phyloP scores from a whole-genome alignment of 768 basidiomycete species.

The Termitomyces sp. region DNA sequence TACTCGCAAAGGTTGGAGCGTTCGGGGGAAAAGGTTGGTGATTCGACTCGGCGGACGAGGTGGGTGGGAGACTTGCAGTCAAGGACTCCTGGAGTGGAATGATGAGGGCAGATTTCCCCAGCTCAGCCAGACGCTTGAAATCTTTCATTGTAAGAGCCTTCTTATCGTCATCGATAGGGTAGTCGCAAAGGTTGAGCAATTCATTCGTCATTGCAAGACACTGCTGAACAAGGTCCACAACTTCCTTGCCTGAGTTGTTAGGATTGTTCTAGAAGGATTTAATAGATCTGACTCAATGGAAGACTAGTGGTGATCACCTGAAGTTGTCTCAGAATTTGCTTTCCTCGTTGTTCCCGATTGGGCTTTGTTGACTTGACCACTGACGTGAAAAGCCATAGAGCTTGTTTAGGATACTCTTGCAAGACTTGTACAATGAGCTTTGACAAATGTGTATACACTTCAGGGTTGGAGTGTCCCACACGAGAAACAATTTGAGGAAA shows the following conservation, averaged over 20 bases:
- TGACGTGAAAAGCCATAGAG: conserved; percentile 88
- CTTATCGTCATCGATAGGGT: conserved; percentile 37
- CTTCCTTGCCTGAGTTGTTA: conserved; percentile 31
- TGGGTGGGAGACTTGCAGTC: conserved; percentile 82
- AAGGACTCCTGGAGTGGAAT: conserved; percentile 93
- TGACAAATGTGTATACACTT: conserved; percentile 57
- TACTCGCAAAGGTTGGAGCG: conserved; percentile 75
- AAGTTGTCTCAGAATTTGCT: conserved; percentile 51
- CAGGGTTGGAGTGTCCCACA: conserved; percentile 68
- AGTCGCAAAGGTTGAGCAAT: conserved; percentile 64
- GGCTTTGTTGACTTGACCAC: conserved; percentile 80
- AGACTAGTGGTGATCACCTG: conserved; percentile 37
- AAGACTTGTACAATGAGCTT: conserved; percentile 71
- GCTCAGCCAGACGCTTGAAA: conserved; percentile 50
- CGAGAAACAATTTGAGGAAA: conserved; percentile 97
- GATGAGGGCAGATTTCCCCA: conserved; percentile 68
- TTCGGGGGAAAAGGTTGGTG: conserved; percentile 81
- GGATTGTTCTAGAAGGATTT: conserved; percentile 38
- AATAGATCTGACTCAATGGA: not conserved
- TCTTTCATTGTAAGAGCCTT: conserved; percentile 45
- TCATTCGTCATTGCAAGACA: conserved; percentile 64
- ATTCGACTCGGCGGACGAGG: conserved; percentile 51
- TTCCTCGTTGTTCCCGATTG: conserved; percentile 58
- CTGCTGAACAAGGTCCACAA: conserved; percentile 49
- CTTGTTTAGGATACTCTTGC: conserved; percentile 83